Evolutionary conservation across 148 eudicot genomes (phyloP).

Genomic region (Fagopyrum esculentum): DNA sequence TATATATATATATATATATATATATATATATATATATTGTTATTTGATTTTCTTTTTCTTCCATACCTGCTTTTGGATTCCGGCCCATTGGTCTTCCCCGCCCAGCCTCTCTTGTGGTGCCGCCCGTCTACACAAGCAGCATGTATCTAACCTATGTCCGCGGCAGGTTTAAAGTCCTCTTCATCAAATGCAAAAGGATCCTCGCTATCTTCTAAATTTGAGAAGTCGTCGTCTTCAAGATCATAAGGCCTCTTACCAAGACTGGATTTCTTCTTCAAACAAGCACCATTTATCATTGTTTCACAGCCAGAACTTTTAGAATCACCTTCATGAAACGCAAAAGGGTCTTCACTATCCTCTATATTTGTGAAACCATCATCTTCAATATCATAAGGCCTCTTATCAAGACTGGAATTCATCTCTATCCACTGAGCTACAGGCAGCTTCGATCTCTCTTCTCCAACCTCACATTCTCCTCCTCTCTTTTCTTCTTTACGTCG

Average conservation of each 20-base stretch:
- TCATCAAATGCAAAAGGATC: slow-evolving; percentile 98
- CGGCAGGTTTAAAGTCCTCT: slow-evolving; percentile 40
- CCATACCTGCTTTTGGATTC: too few relatives aligned
- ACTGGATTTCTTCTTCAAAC: slow-evolving; percentile 26
- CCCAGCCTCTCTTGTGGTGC: too few relatives aligned
- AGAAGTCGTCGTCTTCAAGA: slow-evolving; percentile 25
- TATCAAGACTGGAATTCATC: slow-evolving; percentile 27
- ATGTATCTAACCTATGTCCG: too few relatives aligned
- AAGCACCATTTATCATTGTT: slow-evolving; percentile 18
- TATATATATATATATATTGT: too few relatives aligned
- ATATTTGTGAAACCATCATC: slow-evolving; percentile 26
- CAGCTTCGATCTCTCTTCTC: too few relatives aligned
- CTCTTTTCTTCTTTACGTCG: too few relatives aligned
- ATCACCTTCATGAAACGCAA: slow-evolving; percentile 87
- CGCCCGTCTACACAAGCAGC: too few relatives aligned
- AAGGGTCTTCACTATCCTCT: slow-evolving; percentile 71
- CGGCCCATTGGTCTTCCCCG: too few relatives aligned
- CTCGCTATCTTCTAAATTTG: slow-evolving; percentile 40
- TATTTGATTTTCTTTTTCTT: too few relatives aligned
- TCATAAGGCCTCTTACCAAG: slow-evolving; percentile 33
- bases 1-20: too few relatives aligned
- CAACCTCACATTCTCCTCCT: too few relatives aligned
- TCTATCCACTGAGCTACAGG: not conserved
- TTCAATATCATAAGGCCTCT: slow-evolving; percentile 31
- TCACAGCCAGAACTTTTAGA: slow-evolving; percentile 21